These are phyloP conservation scores for Fusarium beomiforme DNA, from an alignment of 2,329 filamentous ascomycete genomes.

Conservation along the genomic window DNA sequence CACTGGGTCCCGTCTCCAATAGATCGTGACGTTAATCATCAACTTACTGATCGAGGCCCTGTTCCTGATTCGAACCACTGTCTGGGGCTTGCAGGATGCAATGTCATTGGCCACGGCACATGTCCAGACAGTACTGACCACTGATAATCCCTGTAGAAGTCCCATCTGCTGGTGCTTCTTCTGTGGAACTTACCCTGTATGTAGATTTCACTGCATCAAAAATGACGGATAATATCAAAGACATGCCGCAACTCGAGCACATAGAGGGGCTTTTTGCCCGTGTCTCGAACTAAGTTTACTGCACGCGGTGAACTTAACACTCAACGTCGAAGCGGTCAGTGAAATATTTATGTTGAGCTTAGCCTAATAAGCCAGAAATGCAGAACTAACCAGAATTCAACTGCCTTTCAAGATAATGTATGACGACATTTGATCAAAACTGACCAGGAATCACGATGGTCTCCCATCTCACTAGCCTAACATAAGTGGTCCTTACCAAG, in stretches of 20 bases:
- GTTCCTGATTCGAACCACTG: slow-evolving; percentile 33
- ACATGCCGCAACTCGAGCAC: neutral
- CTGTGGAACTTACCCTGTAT: slow-evolving; percentile 31
- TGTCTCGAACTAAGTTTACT: neutral
- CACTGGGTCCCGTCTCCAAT: slow-evolving; percentile 38
- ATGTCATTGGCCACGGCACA: slow-evolving; percentile 6
- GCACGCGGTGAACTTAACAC: neutral
- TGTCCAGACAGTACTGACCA: slow-evolving; percentile 9
- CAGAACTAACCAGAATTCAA: neutral
- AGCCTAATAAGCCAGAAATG: neutral
- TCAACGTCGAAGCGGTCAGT: slow-evolving; percentile 10
- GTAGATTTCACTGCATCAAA: slow-evolving; percentile 10
- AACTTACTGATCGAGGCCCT: slow-evolving; percentile 21
- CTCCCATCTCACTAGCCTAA: neutral
- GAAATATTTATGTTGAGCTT: neutral
- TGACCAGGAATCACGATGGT: neutral
- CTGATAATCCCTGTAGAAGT: slow-evolving; percentile 3
- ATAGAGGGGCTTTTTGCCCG: slow-evolving; percentile 13
- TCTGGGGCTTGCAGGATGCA: slow-evolving; percentile 17
- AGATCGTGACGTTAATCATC: slow-evolving; percentile 33
- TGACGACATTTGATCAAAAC: slow-evolving; percentile 7
- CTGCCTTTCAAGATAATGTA: neutral
- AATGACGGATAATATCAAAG: neutral
- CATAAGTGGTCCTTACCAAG: slow-evolving; percentile 1
- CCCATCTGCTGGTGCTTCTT: slow-evolving; percentile 8